phyloP scores from a whole-genome alignment of 176 grass and related monocot species.

The Musa schizocarpa region DNA sequence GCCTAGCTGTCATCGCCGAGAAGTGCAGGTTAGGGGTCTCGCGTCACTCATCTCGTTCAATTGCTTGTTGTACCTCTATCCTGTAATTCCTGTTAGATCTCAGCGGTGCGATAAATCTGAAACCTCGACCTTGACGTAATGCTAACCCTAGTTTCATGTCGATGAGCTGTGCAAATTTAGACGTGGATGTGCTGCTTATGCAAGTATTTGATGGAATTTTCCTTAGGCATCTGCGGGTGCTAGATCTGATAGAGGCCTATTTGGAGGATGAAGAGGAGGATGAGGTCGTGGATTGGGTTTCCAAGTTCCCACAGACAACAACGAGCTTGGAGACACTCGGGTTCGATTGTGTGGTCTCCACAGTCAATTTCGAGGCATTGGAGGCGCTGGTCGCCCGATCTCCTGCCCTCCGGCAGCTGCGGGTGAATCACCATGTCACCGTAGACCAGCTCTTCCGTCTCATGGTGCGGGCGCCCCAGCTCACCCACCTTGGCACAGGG shows the following conservation, averaged over 20 bases:
- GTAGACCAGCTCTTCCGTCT: conserved; percentile 61
- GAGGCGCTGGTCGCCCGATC: conserved; percentile 68
- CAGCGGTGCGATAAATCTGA: background rate
- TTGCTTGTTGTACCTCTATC: too few relatives aligned
- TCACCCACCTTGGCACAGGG: conserved; percentile 79
- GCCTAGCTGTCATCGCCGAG: conserved; percentile 48
- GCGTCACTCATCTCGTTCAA: background rate
- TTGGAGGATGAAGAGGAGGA: conserved; percentile 36
- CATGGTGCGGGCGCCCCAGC: conserved; percentile 65
- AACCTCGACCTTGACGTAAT: background rate
- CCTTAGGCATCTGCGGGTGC: conserved; percentile 41
- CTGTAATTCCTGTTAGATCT: background rate
- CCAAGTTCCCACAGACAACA: conserved; percentile 44
- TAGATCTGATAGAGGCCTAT: conserved; percentile 55
- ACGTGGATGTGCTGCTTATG: background rate
- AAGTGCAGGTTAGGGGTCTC: conserved; percentile 30
- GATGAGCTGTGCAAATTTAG: background rate
- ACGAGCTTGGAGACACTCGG: conserved; percentile 47
- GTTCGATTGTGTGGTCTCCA: conserved; percentile 41
- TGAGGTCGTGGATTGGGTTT: conserved; percentile 46
- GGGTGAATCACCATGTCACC: conserved; percentile 65
- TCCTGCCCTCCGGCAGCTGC: conserved; percentile 32
- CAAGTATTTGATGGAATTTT: background rate
- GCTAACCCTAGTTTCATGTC: too few relatives aligned
- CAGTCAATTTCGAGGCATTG: conserved; percentile 43